These are phyloP conservation scores for Luvunga scandens DNA, from an alignment of 345 rosid genomes.

Conservation along the genomic window DNA sequence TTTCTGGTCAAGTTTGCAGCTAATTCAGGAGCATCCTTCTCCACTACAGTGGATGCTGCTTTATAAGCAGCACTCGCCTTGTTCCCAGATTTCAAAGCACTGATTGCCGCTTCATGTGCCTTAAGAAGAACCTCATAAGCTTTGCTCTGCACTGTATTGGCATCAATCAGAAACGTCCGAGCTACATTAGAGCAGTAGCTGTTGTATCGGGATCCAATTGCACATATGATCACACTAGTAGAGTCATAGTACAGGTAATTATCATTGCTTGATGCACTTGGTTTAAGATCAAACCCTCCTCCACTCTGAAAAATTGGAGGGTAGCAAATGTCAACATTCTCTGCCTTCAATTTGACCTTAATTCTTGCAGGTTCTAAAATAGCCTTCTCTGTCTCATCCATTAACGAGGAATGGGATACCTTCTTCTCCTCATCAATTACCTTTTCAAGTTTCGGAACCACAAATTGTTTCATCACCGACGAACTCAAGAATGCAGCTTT, in stretches of 20 bases:
- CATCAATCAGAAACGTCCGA: slow-evolving; percentile 46
- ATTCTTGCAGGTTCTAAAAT: slow-evolving; percentile 44
- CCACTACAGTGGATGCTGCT: slow-evolving; percentile 43
- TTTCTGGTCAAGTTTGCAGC: slow-evolving; percentile 40
- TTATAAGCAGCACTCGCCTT: slow-evolving; percentile 38
- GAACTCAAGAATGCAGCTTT: slow-evolving; percentile 47
- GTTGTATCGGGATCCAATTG: slow-evolving; percentile 45
- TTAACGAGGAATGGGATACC: slow-evolving; percentile 45
- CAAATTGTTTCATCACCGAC: slow-evolving; percentile 43
- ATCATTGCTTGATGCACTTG: slow-evolving; percentile 53
- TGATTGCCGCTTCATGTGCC: slow-evolving; percentile 52
- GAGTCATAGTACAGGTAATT: slow-evolving; percentile 45
- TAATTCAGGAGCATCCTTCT: slow-evolving; percentile 45
- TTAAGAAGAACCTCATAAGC: slow-evolving; percentile 52
- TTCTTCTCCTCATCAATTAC: slow-evolving; percentile 56
- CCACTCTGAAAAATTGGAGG: slow-evolving; percentile 63
- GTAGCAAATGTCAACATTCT: slow-evolving; percentile 55
- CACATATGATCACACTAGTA: slow-evolving; percentile 52
- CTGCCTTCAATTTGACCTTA: slow-evolving; percentile 50
- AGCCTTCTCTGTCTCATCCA: slow-evolving; percentile 52
- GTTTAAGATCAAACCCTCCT: slow-evolving; percentile 45
- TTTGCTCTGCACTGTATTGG: slow-evolving; percentile 45
- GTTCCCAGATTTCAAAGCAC: slow-evolving; percentile 44
- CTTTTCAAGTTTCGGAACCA: slow-evolving; percentile 53
- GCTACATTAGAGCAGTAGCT: slow-evolving; percentile 60